Conservation (phyloP, 805 yeast species). For the Schwanniomyces vanrijiae region DNA sequence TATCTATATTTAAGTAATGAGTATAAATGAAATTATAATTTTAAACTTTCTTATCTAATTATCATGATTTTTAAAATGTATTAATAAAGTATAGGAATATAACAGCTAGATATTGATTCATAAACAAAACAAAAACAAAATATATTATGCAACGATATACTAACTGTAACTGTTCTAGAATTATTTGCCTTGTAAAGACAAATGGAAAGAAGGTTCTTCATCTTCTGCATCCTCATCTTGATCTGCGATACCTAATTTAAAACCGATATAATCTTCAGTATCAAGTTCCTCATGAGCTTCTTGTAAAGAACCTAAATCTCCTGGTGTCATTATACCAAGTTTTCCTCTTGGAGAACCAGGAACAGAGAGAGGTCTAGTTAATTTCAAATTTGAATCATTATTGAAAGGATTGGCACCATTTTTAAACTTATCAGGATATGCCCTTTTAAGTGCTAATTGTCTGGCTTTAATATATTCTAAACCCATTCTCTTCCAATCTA, state of each 20-base stretch:
- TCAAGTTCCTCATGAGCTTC: conserved; percentile 73
- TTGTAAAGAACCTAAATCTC: conserved; percentile 94
- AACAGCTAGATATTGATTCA: background rate
- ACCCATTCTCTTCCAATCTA: conserved; percentile 99
- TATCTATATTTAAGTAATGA: background rate
- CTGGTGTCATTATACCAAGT: conserved; percentile 88
- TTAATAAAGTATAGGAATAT: background rate
- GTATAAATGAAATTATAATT: background rate
- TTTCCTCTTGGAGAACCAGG: conserved; percentile 92
- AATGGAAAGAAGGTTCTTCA: conserved; percentile 39
- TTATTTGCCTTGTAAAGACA: conserved; percentile 48
- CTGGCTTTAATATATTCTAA: conserved; percentile 94
- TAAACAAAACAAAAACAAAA: background rate
- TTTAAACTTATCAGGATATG: conserved; percentile 83
- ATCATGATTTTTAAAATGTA: background rate
- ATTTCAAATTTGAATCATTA: conserved; percentile 55
- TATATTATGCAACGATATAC: background rate
- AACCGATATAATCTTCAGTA: conserved; percentile 75
- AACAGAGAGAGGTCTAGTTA: conserved; percentile 90
- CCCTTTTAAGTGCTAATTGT: conserved; percentile 85
- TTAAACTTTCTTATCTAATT: background rate
- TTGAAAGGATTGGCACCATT: conserved; percentile 48
- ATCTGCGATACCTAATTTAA: conserved; percentile 46
- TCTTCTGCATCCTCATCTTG: conserved; percentile 43
- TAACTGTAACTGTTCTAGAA: conserved; percentile 10